Evolutionary conservation across 2,329 filamentous ascomycete genomes (phyloP).

Genomic region (Cladosporium austrohemisphaericum): DNA sequence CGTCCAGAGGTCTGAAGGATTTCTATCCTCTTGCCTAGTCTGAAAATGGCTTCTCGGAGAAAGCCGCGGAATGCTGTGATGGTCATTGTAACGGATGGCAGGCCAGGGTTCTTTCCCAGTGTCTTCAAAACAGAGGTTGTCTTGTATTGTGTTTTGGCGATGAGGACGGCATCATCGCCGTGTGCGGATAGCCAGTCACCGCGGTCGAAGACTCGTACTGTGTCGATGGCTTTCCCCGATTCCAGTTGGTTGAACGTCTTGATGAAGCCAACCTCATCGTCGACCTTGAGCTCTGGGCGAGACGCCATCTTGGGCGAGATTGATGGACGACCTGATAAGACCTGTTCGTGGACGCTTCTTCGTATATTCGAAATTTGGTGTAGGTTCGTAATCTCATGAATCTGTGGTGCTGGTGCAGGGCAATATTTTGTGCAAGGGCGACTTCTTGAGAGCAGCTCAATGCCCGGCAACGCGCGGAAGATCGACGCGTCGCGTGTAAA

Average conservation of each 20-base stretch:
- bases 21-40: slow-evolving; percentile 84
- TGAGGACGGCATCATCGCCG: slow-evolving; percentile 77
- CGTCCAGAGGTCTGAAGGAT: slow-evolving; percentile 77
- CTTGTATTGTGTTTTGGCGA: slow-evolving; percentile 85
- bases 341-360: too few species aligned
- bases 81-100: slow-evolving; percentile 93
- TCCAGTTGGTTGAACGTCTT: slow-evolving; percentile 90
- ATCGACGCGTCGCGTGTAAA: too few species aligned
- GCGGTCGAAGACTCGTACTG: slow-evolving; percentile 86
- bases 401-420: too few species aligned
- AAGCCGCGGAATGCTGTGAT: slow-evolving; percentile 94
- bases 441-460: too few species aligned
- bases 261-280: slow-evolving; percentile 96
- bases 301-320: slow-evolving; percentile 53
- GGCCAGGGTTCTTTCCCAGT: slow-evolving; percentile 76
- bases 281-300: slow-evolving; percentile 64
- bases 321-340: too few species aligned
- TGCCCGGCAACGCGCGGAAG: too few species aligned
- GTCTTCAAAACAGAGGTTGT: slow-evolving; percentile 93
- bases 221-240: slow-evolving; percentile 65
- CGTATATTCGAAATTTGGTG: too few species aligned
- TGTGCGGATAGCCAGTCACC: slow-evolving; percentile 96
- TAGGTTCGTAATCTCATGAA: too few species aligned
- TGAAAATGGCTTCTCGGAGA: slow-evolving; percentile 87
- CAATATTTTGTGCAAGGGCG: neutral